These are phyloP conservation scores for Zygnema cylindricum DNA, from an alignment of 139 green algal species.

Conservation along the genomic window DNA sequence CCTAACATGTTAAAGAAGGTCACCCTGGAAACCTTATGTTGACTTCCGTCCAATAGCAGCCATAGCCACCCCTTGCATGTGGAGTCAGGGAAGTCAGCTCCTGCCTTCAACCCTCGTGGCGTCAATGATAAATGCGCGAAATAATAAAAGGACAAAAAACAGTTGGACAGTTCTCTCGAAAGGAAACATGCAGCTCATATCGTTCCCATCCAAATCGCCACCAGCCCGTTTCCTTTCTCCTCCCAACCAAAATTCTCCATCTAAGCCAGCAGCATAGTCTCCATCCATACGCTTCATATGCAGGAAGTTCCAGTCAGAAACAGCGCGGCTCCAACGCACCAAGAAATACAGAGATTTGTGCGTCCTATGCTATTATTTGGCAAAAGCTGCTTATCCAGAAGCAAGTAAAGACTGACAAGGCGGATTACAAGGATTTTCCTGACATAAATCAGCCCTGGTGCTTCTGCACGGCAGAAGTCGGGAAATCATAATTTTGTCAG, in stretches of 20 bases:
- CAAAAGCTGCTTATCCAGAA: slow-evolving; percentile 1
- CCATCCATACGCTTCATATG: neutral
- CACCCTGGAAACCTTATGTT: neutral
- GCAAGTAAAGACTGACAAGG: neutral
- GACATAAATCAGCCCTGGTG: neutral
- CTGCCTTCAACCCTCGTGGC: neutral
- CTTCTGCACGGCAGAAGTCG: slow-evolving; percentile 17
- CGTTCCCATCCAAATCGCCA: neutral
- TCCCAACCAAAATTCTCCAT: neutral
- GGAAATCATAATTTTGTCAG: neutral
- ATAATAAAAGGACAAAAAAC: neutral
- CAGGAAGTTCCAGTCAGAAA: no score
- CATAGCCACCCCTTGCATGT: neutral
- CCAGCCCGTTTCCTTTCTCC: neutral
- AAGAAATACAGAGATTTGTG: neutral
- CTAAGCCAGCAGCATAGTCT: neutral
- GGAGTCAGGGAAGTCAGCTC: neutral
- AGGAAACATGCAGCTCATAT: neutral
- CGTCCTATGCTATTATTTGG: neutral
- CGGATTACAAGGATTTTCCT: neutral
- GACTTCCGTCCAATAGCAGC: neutral
- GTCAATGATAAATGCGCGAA: neutral
- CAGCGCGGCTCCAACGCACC: neutral
- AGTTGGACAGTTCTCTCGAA: neutral
- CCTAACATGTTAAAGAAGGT: no score